Evolutionary conservation across 441 rosid genomes (phyloP), one percentile per base, ranked within the genome.

Genomic region (Iberis amara): DNA sequence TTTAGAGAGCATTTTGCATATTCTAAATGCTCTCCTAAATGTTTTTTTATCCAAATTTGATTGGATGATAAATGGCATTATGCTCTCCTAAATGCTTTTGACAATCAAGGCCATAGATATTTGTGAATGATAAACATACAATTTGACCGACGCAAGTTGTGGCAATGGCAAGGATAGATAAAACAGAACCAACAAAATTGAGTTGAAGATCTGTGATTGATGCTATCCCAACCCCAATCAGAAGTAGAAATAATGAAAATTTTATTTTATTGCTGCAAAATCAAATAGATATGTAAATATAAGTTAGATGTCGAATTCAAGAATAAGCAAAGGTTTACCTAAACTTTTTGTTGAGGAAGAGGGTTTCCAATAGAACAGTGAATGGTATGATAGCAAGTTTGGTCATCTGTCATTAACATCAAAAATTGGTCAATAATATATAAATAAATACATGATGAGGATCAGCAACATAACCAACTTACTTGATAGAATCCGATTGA

Each of bases 181-280:
- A 78, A 57, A 83, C 59, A 6, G 98, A 70, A 7, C 98, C 98
- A 1, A 92, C 51, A 47, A 65, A 42, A 45, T 92, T 92, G 68
- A 92, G 98, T 75, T 92, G 98, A 47, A 92, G 86, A 74, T 92
- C 96, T n/a, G 98, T 88, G 32, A 92, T 68, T 3, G 98, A 86
- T 28, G 98, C 98, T 51, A 92, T 73, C 33, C 86, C 96, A 69
- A 92, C 98, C 11, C 98, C 98, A 61, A 81, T 61, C 9, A 92
- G 78, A 63, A 92, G 57, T 1, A 92, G 59, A 44, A 76, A 66
- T 21, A 92, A 81, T 14, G 98, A 72, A 1, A 82, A 60, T 59
- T 81, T 86, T n/a, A 92, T 84, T 47, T 82, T 82, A 66, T 70
- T 77, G 73, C 98, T 92, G 89, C 80, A 76, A 66, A 2, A 60